A percentile compares a stretch with the other conserved stretches of the same genome.
Conservation (phyloP, 352 stramenopile species). For the Phytophthora quininea region DNA sequence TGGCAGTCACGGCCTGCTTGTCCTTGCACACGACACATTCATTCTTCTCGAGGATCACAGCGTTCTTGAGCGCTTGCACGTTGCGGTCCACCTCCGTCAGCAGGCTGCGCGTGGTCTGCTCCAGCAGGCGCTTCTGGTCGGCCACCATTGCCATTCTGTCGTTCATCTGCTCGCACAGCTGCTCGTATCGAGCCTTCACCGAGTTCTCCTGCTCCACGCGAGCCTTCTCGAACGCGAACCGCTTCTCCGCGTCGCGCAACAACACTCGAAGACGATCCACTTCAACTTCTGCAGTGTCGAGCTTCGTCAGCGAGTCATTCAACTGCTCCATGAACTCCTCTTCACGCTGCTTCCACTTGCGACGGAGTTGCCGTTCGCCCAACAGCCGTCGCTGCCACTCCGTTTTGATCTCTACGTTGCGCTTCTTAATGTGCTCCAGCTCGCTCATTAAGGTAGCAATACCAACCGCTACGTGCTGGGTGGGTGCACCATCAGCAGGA, state of each 20-base stretch:
- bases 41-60: constrained; percentile 59
- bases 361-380: constrained; percentile 78
- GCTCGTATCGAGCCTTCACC: constrained; percentile 76
- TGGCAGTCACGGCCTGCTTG: constrained; percentile 64
- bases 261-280: constrained; percentile 44
- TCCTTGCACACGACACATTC: constrained; percentile 89
- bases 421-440: constrained; percentile 77
- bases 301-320: constrained; percentile 57
- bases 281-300: constrained; percentile 57
- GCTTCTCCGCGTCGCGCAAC: constrained; percentile 73
- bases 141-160: constrained; percentile 66
- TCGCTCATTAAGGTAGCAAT: constrained; percentile 48
- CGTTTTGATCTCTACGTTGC: constrained; percentile 81
- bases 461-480: no score
- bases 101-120: constrained; percentile 80
- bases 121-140: constrained; percentile 79
- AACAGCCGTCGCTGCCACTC: constrained; percentile 82
- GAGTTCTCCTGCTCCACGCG: constrained; percentile 77
- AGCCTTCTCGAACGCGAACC: constrained; percentile 72
- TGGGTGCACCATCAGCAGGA: background rate
- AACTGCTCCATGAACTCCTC: constrained; percentile 75
- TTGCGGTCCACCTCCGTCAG: constrained; percentile 78
- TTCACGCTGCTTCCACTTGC: constrained; percentile 80
- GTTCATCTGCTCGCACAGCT: constrained; percentile 78
- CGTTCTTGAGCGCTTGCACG: constrained; percentile 69